Evolutionary conservation across 1,284 basidiomycete species (phyloP), one percentile per base, ranked within the genome.

Genomic region (Termitomyces sp.): DNA sequence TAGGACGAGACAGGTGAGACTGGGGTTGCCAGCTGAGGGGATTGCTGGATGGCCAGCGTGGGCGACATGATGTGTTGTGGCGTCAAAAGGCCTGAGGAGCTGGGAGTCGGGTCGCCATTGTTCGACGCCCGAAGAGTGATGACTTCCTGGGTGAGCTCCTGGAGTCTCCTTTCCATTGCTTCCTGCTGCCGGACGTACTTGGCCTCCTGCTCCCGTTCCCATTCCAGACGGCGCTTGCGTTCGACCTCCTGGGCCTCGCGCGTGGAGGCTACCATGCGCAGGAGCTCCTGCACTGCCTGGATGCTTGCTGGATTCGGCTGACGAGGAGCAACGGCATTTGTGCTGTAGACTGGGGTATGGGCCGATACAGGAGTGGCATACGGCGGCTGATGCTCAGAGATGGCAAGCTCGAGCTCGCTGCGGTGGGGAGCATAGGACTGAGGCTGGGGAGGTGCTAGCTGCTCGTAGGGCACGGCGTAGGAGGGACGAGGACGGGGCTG

Each of bases 191-290:
- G 78, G 13, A 69, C 61, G 56, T 73, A 75, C 62, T 74, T 85
- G 9, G 74, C 74, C 67, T 88, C 87, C 58, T 86, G 83, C 52
- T 85, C 82, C 59, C 77, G 73, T 62, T 88, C 87, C 86, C 87
- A 89, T 41, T 73, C 76, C 10, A 77, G 50, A 50, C 85, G 72
- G 19, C 86, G 75, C 58, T 73, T 76, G 43, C 74, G 70, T 61
- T 89, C 87, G 21, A 70, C 72, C 49, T 84, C 82, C 39, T 82
- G 80, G 0, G 79, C 79, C 38, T 83, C 78, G 58, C 74, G 76
- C 5, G 80, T 81, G 0, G 76, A 73, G 17, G 74, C 67, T 5
- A 86, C 67, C 44, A 81, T 73, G 17, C 79, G 77, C 53, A 83
- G 65, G 30, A 88, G 71, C 58, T 86, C 81, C 17, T 83, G 77